These are phyloP conservation scores for Coniella lustricola DNA, from an alignment of 2,329 filamentous ascomycete genomes.

Conservation along the genomic window DNA sequence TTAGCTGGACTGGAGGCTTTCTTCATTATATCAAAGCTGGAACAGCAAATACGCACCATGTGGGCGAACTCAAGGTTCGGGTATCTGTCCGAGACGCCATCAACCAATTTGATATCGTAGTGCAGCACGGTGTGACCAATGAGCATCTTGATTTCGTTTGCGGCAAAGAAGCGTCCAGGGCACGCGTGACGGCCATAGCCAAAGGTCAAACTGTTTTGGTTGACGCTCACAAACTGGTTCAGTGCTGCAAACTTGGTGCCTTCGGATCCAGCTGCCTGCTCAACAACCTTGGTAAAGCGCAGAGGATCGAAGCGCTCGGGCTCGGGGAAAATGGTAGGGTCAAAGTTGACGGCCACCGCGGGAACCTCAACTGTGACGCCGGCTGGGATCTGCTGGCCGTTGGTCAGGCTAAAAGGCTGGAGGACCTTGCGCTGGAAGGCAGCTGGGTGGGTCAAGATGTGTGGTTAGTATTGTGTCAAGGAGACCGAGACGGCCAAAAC, in stretches of 20 bases:
- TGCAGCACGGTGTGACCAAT: slow-evolving; percentile 22
- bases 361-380: slow-evolving; percentile 36
- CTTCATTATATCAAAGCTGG: neutral
- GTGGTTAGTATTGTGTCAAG: neutral
- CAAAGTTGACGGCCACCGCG: slow-evolving; percentile 28
- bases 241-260: slow-evolving; percentile 25
- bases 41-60: neutral
- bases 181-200: slow-evolving; percentile 34
- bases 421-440: slow-evolving; percentile 44
- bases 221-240: slow-evolving; percentile 34
- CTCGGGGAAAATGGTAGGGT: slow-evolving; percentile 30
- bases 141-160: slow-evolving; percentile 29
- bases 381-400: slow-evolving; percentile 41
- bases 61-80: neutral
- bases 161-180: slow-evolving; percentile 31
- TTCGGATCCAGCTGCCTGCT: slow-evolving; percentile 20
- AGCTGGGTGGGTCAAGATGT: slow-evolving; percentile 18
- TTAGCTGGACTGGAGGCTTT: neutral
- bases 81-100: neutral
- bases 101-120: slow-evolving; percentile 21
- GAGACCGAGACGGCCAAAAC: too few relatives aligned
- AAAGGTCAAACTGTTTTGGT: slow-evolving; percentile 27
- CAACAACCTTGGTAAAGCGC: slow-evolving; percentile 30
- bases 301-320: slow-evolving; percentile 32
- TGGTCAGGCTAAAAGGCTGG: slow-evolving; percentile 43